Base-by-base conservation (phyloP, 2,329 filamentous ascomycete species). In the Ophiocordyceps australis region DNA sequence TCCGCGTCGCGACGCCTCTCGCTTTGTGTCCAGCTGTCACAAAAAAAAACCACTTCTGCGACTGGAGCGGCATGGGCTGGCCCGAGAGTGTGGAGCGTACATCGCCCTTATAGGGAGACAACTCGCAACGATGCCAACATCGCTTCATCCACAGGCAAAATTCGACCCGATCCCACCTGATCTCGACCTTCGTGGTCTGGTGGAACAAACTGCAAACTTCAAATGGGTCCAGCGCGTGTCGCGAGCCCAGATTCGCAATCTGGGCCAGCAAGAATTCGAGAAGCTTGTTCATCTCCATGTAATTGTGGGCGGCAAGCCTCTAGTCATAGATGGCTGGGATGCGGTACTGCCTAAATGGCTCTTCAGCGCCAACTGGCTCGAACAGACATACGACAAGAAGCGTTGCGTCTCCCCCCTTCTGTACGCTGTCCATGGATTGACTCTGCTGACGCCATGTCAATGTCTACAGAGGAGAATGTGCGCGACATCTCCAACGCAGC, bases 111-210 rank as follows among this genome's bases (percentile, higher is more conserved):
- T n/a, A n/a, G n/a, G n/a, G n/a, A n/a, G n/a, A n/a, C n/a, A n/a
- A n/a, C n/a, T n/a, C 28, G 29, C 32, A 40, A 63, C 41, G 16
- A 93, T 93, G 83, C 77, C 80, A 28, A 55, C 61, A 11, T 63
- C 76, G 10, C 59, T 75, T 30, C 73, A 85, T 39, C 81, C 81
- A 1, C 75, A 82, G 43, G 82, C 83, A 11, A 81, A 83, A 26
- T 95, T 95, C 49, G 82, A 92, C 47, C 85, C 86, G 2, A 79
- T 95, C 24, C 69, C 83, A 0, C 85, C 85, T 0, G 71, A 86
- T 41, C 69, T 95, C 30, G 76, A 95, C 43, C 59, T 95, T 11
- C 56, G 69, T 20, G 54, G 56, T 1, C 59, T 95, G 2, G 80
- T 95, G 11, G 74, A 89, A 30, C 63, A 65, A 7, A 79, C 76